phyloP scores from a whole-genome alignment of 306 rosid genomes.

The Inga leiocalycina region DNA sequence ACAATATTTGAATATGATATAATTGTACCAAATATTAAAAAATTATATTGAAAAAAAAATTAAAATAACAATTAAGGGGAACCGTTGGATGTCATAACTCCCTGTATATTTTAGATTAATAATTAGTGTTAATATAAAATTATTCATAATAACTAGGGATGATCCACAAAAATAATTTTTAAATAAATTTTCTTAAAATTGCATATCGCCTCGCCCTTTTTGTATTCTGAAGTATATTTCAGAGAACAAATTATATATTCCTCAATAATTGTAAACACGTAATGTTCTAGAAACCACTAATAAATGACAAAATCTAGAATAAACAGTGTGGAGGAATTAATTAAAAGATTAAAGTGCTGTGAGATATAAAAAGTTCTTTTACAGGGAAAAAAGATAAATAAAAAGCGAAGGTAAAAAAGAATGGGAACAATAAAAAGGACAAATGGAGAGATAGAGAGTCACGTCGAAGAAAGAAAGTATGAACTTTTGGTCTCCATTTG shows the following conservation, averaged over 20 bases:
- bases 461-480: constrained; percentile 7
- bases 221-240: background rate
- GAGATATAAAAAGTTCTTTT: background rate
- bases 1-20: background rate
- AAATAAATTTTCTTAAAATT: too few relatives aligned
- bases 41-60: background rate
- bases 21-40: background rate
- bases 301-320: background rate
- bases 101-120: background rate
- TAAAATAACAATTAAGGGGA: background rate
- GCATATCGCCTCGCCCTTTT: background rate
- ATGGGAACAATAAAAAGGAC: constrained; percentile 6
- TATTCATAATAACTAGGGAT: background rate
- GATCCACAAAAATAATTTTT: background rate
- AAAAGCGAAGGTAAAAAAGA: background rate
- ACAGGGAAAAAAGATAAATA: background rate
- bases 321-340: background rate
- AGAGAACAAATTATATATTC: background rate
- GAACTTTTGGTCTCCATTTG: background rate
- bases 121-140: background rate
- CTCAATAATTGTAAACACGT: background rate
- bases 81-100: background rate
- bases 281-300: background rate
- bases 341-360: background rate
- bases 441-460: constrained; percentile 28